Evolutionary conservation across 768 basidiomycete genomes (phyloP), one percentile per base, ranked within the genome.

Genomic region (Tricholoma sp.): DNA sequence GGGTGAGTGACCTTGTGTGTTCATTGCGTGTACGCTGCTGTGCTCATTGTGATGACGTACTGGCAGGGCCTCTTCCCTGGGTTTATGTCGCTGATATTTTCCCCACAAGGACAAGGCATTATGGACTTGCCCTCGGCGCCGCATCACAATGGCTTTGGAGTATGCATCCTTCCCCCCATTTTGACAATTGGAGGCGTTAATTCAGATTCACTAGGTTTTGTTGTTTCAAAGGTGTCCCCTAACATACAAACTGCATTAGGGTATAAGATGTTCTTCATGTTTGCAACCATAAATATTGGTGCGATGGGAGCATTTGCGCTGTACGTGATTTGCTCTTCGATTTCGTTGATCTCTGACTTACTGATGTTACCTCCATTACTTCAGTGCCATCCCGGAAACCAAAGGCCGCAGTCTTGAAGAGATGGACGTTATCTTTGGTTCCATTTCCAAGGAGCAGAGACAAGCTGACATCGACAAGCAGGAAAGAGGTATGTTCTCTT

Each of bases 101-200:
- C 80, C 87, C 88, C 2, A 94, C 89, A 7, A 75, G 89, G 45
- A 92, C 91, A 5, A 77, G 91, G 55, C 88, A 91, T 64, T 91
- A 88, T 64, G 92, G 92, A 24, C 72, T 94, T 24, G 81, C 89
- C 0, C 70, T 83, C 1, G 92, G 86, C 0, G 86, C 86, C 57
- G 83, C 84, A 11, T 83, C 88, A 2, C 92, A 94, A 57, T 93
- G 91, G 91, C 70, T 94, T 5, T 91, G 81, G 80, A 91, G 87
- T 87, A 53, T 4, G 63, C 33, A 1, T 29, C 45, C 36, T 12
- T 11, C 24, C 9, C 15, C 13, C 49, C 77, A 75, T 15, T 50
- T 6, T 11, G 17, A 15, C 24, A 24, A 24, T 24, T 24, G 24
- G 13, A 7, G 9, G 45, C 29, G 10, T n/a, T 53, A 5, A 36